phyloP scores from a whole-genome alignment of 495 filamentous ascomycete genomes.

The Neurospora discreta region DNA sequence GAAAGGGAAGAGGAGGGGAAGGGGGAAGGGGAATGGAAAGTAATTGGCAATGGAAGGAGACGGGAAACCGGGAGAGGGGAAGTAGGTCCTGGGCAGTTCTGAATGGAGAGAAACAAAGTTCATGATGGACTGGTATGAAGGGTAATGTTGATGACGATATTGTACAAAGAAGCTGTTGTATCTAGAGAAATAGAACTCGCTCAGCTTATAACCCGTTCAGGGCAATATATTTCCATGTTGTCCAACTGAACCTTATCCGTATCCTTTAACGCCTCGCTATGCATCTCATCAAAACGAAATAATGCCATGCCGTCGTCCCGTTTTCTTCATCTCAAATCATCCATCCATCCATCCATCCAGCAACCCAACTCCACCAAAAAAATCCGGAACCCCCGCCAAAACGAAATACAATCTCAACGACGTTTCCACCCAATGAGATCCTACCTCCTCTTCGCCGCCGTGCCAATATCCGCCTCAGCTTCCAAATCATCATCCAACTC shows the following conservation, averaged over 20 bases:
- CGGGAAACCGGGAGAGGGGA: neutral
- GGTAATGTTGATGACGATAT: neutral
- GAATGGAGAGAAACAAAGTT: neutral
- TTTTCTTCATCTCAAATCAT: neutral
- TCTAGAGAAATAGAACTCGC: neutral
- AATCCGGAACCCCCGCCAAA: no score
- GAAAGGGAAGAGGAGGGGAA: neutral
- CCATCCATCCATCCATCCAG: no score
- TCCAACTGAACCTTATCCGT: neutral
- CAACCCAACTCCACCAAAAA: no score
- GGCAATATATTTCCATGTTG: neutral
- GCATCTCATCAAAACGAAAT: neutral
- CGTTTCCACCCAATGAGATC: neutral
- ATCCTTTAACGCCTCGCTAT: neutral
- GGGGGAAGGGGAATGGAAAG: neutral
- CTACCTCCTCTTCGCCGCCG: constrained; percentile 12
- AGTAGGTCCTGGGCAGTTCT: neutral
- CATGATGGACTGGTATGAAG: neutral
- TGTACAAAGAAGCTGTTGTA: neutral
- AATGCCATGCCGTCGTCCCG: neutral
- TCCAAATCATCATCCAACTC: constrained; percentile 25
- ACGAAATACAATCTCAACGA: constrained; percentile 1
- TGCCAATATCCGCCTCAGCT: constrained; percentile 17
- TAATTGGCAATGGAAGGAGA: neutral
- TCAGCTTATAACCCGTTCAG: neutral